Evolutionary conservation across 148 eudicot species (phyloP).

Genomic region (Nepenthes mirabilis): DNA sequence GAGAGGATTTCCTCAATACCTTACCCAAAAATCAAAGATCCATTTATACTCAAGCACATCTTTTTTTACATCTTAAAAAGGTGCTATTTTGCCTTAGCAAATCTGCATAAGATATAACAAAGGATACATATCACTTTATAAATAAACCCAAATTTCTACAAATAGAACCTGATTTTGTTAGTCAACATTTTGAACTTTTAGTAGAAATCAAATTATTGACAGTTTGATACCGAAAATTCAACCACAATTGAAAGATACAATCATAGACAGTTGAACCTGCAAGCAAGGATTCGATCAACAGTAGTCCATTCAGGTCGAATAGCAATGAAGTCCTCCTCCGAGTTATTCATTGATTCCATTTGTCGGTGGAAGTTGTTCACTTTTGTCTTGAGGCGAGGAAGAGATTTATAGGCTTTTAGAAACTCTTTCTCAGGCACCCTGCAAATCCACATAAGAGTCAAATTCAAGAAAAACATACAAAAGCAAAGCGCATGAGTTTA

Average conservation of each 20-base stretch:
- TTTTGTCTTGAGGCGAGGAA: constrained; percentile 84
- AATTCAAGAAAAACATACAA: neutral
- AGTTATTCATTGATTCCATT: constrained; percentile 37
- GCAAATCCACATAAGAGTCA: constrained; percentile 5
- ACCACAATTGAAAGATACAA: neutral
- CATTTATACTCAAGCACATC: too few species aligned
- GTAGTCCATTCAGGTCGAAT: constrained; percentile 97
- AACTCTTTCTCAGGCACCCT: constrained; percentile 94
- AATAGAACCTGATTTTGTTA: too few species aligned
- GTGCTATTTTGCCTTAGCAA: too few species aligned
- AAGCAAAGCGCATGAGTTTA: neutral
- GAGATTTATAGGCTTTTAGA: constrained; percentile 68
- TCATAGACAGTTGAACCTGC: constrained; percentile 46
- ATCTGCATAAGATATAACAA: too few species aligned
- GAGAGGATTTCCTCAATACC: too few species aligned
- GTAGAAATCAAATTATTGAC: neutral
- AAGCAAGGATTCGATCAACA: constrained; percentile 85
- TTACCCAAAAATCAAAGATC: too few species aligned
- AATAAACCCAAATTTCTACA: too few species aligned
- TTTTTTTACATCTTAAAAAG: too few species aligned
- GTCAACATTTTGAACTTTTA: neutral
- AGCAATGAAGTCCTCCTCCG: constrained; percentile 76
- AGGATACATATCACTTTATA: too few species aligned
- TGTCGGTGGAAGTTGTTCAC: constrained; percentile 81
- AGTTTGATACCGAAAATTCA: neutral